These are phyloP conservation scores for Setaria viridis DNA, from an alignment of 202 grass and related monocot genomes.

Conservation along the genomic window DNA sequence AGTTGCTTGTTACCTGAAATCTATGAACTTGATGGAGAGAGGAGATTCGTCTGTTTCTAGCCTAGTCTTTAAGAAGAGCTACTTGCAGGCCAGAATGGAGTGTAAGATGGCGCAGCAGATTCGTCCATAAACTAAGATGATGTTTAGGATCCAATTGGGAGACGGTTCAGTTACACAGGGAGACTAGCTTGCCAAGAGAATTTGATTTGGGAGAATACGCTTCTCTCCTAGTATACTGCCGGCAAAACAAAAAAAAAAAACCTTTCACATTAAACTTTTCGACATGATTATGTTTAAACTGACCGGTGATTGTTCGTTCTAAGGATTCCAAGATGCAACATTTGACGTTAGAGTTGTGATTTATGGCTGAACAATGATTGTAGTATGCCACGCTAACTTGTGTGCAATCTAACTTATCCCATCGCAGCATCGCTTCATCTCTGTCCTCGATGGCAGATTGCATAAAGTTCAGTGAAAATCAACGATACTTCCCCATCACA, in stretches of 20 bases:
- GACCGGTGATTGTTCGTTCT: not conserved
- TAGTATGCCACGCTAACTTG: not conserved
- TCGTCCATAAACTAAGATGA: not conserved
- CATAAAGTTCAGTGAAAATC: not conserved
- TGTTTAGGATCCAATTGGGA: not conserved
- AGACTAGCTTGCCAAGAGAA: not conserved
- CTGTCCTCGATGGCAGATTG: not conserved
- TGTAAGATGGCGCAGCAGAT: not conserved
- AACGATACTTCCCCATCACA: not conserved
- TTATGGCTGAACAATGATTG: not conserved
- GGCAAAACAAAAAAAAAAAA: too few species aligned
- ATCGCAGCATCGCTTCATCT: not conserved
- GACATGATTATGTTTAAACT: not conserved
- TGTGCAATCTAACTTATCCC: too few species aligned
- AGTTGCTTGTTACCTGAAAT: conserved; percentile 39
- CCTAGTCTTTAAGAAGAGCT: not conserved
- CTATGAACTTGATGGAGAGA: not conserved
- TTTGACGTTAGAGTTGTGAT: not conserved
- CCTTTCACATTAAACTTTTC: not conserved
- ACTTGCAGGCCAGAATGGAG: not conserved
- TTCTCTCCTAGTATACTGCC: not conserved
- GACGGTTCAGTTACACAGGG: not conserved
- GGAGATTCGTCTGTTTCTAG: not conserved
- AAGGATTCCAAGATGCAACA: not conserved
- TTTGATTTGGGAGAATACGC: not conserved